These are phyloP conservation scores for Globisporangium rhizosaccharum DNA, from an alignment of 352 stramenopile species.

Conservation along the genomic window DNA sequence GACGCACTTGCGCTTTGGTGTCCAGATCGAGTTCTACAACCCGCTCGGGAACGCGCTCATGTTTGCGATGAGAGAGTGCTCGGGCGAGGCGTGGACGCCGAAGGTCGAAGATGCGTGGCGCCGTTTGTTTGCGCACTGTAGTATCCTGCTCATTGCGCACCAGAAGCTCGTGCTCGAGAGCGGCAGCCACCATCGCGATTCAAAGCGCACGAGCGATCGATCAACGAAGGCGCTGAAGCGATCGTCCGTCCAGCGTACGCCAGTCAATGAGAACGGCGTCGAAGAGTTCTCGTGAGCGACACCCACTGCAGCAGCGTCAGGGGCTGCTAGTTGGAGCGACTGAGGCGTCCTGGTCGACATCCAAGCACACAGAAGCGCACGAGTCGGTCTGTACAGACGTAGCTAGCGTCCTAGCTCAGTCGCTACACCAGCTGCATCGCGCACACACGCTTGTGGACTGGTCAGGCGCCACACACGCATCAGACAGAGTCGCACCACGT, in stretches of 20 bases:
- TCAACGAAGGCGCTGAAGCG: background rate
- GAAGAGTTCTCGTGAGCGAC: background rate
- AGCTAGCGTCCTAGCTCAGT: too few species aligned
- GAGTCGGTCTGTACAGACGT: too few species aligned
- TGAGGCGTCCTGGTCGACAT: too few species aligned
- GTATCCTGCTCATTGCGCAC: constrained; percentile 23
- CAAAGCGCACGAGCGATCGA: background rate
- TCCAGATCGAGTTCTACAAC: constrained; percentile 87
- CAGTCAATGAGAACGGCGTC: constrained; percentile 6
- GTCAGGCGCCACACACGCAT: too few species aligned
- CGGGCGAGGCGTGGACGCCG: constrained; percentile 27
- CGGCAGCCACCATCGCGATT: too few species aligned
- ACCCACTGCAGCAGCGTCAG: background rate
- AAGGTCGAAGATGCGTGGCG: constrained; percentile 37
- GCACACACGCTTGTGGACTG: too few species aligned
- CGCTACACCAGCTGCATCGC: too few species aligned
- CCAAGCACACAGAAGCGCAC: too few species aligned
- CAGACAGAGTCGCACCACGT: too few species aligned
- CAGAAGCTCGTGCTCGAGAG: constrained; percentile 13
- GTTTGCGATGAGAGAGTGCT: constrained; percentile 56
- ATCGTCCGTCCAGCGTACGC: background rate
- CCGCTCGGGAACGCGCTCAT: constrained; percentile 84
- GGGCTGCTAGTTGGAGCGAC: too few species aligned
- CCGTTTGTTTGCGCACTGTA: constrained; percentile 34
- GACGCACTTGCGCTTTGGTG: constrained; percentile 78